A percentile compares a stretch with the other conserved stretches of the same genome.
phyloP scores from a whole-genome alignment of 331 rosid species.

The Quercus tomentella region DNA sequence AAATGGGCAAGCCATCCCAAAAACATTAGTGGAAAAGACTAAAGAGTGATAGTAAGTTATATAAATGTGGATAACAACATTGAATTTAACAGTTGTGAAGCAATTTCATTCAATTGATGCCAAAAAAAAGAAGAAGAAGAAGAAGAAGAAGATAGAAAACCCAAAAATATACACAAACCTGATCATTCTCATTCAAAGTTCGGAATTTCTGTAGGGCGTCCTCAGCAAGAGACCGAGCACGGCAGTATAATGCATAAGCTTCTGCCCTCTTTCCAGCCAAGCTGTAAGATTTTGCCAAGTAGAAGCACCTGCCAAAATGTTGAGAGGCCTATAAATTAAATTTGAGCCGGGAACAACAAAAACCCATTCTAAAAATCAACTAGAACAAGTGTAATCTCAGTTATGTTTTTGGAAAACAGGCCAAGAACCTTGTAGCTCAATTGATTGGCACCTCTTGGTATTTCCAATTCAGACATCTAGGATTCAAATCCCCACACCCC shows the following conservation, averaged over 20 bases:
- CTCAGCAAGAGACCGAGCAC: conserved; percentile 58
- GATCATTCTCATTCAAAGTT: conserved; percentile 19
- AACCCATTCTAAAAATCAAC: background rate
- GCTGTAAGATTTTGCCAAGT: conserved; percentile 85
- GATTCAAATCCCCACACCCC: no score
- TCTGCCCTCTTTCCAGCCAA: conserved; percentile 88
- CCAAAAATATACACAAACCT: conserved; percentile 18
- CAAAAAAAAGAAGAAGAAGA: background rate
- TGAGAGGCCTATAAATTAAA: conserved; percentile 5
- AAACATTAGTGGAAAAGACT: background rate
- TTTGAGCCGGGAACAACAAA: background rate
- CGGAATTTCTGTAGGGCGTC: conserved; percentile 30
- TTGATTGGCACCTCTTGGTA: no score
- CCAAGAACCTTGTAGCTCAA: no score
- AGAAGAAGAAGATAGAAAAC: no score
- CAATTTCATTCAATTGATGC: background rate
- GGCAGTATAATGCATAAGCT: conserved; percentile 77
- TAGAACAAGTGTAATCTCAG: background rate
- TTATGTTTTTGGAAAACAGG: background rate
- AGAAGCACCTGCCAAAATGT: conserved; percentile 75
- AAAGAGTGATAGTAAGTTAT: background rate
- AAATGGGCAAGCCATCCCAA: background rate
- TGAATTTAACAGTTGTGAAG: background rate
- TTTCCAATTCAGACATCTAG: no score
- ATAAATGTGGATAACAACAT: background rate